Conservation (phyloP, 169 alveolate genomes). For the Eimeria acervulina region DNA sequence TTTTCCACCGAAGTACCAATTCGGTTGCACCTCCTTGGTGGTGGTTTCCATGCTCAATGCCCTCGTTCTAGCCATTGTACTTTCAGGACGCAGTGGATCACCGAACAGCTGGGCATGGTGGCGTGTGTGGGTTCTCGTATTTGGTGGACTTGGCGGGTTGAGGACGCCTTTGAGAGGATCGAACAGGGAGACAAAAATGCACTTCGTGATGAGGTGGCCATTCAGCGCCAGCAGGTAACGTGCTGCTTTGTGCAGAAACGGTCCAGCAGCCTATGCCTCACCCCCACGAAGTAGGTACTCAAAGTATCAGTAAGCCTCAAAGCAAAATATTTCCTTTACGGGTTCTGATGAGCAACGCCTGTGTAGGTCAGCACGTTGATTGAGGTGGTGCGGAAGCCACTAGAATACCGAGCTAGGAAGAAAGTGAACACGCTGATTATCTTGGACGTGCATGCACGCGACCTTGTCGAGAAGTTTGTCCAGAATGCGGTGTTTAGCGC, state of each 20-base stretch:
- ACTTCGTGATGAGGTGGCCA: slow-evolving; percentile 91
- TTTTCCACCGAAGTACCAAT: not conserved
- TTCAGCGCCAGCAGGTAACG: slow-evolving; percentile 80
- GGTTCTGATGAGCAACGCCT: slow-evolving; percentile 5
- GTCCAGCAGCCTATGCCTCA: not conserved
- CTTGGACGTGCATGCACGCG: slow-evolving; percentile 98
- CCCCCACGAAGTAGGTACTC: not conserved
- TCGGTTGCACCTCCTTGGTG: not conserved
- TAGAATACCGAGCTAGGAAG: slow-evolving; percentile 90
- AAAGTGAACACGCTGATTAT: slow-evolving; percentile 97
- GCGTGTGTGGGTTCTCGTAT: slow-evolving; percentile 93
- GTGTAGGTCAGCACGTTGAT: slow-evolving; percentile 93
- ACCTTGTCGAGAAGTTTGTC: slow-evolving; percentile 96
- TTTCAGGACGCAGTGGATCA: slow-evolving; percentile 91
- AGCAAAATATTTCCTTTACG: not conserved
- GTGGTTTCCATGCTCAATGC: not conserved
- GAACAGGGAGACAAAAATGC: slow-evolving; percentile 97
- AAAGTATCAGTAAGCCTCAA: not conserved
- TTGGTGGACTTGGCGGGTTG: slow-evolving; percentile 98
- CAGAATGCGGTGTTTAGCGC: slow-evolving; percentile 93
- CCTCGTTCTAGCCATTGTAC: not conserved
- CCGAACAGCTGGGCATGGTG: slow-evolving; percentile 94
- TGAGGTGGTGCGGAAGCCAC: slow-evolving; percentile 93
- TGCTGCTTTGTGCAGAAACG: not conserved
- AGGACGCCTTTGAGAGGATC: slow-evolving; percentile 96